A percentile compares a stretch with the other conserved stretches of the same genome.
Conservation (phyloP, 139 green algal genomes). For the Penium margaritaceum region DNA sequence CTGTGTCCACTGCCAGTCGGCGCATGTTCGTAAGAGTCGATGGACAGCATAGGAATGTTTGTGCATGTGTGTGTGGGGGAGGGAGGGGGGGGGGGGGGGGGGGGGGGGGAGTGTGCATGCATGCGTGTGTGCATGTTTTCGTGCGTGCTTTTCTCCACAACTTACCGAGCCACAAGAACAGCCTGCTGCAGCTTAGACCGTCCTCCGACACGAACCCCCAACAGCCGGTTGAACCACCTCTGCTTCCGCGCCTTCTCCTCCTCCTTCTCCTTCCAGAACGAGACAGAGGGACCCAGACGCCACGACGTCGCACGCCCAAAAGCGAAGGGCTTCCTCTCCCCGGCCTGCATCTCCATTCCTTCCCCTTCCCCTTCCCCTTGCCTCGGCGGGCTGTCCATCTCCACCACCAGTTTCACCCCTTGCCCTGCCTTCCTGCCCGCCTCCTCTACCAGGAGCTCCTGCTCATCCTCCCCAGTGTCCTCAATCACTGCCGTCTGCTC, state of each 20-base stretch:
- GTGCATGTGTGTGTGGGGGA: no score
- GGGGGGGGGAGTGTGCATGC: no score
- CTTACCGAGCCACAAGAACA: neutral
- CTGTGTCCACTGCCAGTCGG: no score
- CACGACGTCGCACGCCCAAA: neutral
- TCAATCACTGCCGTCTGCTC: no score
- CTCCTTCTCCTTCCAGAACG: no score
- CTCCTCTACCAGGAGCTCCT: neutral
- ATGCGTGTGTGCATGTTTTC: no score
- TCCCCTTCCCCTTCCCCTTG: neutral
- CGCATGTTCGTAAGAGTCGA: no score
- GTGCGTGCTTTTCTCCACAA: no score
- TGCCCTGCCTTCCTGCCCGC: neutral
- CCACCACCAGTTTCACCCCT: no score
- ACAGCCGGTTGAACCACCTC: neutral
- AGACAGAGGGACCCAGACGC: neutral
- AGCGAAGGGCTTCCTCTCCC: neutral
- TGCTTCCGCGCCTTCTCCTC: neutral
- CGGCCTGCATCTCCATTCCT: neutral
- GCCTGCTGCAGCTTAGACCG: conserved; percentile 4
- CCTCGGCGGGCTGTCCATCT: no score
- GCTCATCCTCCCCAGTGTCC: neutral
- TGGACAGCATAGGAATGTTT: no score
- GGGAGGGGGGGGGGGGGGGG: no score
- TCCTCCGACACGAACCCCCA: neutral